A percentile compares a stretch with the other conserved stretches of the same genome.
Conservation (phyloP, 495 filamentous ascomycete species). For the Xylaria acuta region DNA sequence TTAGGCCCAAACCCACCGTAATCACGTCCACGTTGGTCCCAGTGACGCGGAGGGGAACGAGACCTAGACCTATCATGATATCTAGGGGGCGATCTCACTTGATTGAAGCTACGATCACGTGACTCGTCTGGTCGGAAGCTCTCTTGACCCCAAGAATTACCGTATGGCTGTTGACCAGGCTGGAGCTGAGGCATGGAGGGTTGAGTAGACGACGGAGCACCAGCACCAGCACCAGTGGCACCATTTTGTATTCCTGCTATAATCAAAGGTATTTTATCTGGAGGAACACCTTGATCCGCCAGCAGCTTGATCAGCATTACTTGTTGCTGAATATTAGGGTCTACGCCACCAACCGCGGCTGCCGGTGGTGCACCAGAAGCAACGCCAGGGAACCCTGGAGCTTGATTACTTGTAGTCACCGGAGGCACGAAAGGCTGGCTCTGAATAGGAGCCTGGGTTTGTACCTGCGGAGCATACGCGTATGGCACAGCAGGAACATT, state of each 20-base stretch:
- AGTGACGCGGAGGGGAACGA: constrained; percentile 69
- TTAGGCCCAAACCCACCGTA: constrained; percentile 51
- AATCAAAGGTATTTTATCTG: constrained; percentile 55
- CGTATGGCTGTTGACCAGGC: constrained; percentile 35
- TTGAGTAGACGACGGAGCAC: constrained; percentile 18
- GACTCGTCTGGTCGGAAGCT: constrained; percentile 51
- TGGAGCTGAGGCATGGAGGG: constrained; percentile 29
- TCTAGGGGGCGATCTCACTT: constrained; percentile 60
- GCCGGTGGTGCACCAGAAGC: constrained; percentile 45
- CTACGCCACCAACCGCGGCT: constrained; percentile 49
- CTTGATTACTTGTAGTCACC: constrained; percentile 56
- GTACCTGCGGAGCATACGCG: constrained; percentile 56
- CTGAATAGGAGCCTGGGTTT: constrained; percentile 33
- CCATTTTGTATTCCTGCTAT: constrained; percentile 50
- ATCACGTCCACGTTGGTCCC: constrained; percentile 59
- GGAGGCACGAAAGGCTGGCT: constrained; percentile 43
- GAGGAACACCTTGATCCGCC: constrained; percentile 50
- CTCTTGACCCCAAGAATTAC: constrained; percentile 45
- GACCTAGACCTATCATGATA: constrained; percentile 80
- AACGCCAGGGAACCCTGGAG: constrained; percentile 41
- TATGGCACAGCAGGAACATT: constrained; percentile 64
- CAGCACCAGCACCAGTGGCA: constrained; percentile 27
- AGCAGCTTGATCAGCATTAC: constrained; percentile 55
- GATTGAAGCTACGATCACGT: constrained; percentile 68
- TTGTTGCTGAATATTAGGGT: constrained; percentile 66